A percentile compares a stretch with the other conserved stretches of the same genome.
These are phyloP conservation scores for Starmerella cellae DNA, from an alignment of 805 yeast species.

Conservation along the genomic window DNA sequence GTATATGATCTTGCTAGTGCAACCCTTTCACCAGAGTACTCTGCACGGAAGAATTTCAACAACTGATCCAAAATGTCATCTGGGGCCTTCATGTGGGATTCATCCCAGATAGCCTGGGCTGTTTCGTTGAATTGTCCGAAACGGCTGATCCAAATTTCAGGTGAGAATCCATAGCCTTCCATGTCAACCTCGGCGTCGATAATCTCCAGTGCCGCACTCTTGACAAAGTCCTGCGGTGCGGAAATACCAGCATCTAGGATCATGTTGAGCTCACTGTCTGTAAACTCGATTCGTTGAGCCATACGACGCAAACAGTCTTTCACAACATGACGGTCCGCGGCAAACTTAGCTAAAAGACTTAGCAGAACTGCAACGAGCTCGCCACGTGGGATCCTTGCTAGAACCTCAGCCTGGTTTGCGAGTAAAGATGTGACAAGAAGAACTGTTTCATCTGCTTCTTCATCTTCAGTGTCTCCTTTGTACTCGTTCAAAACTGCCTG, in stretches of 20 bases:
- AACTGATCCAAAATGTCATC: slow-evolving; percentile 32
- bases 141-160: slow-evolving; percentile 64
- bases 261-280: slow-evolving; percentile 42
- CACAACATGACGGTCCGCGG: slow-evolving; percentile 66
- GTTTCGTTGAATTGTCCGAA: slow-evolving; percentile 55
- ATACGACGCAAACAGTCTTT: slow-evolving; percentile 72
- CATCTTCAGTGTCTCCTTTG: slow-evolving; percentile 11
- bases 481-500: slow-evolving; percentile 39
- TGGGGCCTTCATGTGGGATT: slow-evolving; percentile 44
- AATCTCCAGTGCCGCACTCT: slow-evolving; percentile 67
- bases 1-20: slow-evolving; percentile 59
- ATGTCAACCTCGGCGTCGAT: slow-evolving; percentile 63
- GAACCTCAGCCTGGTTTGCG: slow-evolving; percentile 31
- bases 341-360: slow-evolving; percentile 47
- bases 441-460: slow-evolving; percentile 72
- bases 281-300: slow-evolving; percentile 57
- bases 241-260: slow-evolving; percentile 40
- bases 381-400: slow-evolving; percentile 55
- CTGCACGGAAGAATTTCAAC: slow-evolving; percentile 37
- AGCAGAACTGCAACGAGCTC: slow-evolving; percentile 50
- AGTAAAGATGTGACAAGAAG: slow-evolving; percentile 62
- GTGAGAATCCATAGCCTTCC: slow-evolving; percentile 35
- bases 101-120: slow-evolving; percentile 79
- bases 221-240: slow-evolving; percentile 55
- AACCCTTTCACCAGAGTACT: slow-evolving; percentile 38